Conservation (phyloP, 768 basidiomycete species). For the Phylloporus arenicola region DNA sequence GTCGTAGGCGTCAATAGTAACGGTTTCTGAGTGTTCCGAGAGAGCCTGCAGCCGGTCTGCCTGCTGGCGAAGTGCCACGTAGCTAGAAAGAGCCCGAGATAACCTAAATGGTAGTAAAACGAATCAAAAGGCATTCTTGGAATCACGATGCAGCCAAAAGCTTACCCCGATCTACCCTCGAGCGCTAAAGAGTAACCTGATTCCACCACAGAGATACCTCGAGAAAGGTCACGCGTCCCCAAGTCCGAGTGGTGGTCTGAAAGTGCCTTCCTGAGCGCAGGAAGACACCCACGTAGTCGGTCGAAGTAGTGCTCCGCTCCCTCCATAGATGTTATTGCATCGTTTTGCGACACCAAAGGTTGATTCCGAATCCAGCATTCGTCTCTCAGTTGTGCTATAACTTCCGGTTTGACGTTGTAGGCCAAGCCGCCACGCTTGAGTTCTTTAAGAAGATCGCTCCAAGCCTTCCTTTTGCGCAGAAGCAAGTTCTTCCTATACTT, state of each 20-base stretch:
- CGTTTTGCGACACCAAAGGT: constrained; percentile 32
- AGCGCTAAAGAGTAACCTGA: constrained; percentile 69
- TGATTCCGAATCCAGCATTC: constrained; percentile 65
- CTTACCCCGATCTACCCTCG: constrained; percentile 59
- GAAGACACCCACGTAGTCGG: constrained; percentile 59
- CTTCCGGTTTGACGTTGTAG: constrained; percentile 62
- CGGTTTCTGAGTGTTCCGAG: constrained; percentile 16
- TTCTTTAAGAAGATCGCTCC: constrained; percentile 87
- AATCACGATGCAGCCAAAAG: constrained; percentile 6
- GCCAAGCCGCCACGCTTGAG: constrained; percentile 76
- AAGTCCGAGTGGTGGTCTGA: constrained; percentile 75
- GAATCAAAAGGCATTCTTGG: neutral
- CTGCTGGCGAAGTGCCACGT: constrained; percentile 11
- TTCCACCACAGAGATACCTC: constrained; percentile 74
- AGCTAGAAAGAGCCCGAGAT: constrained; percentile 15
- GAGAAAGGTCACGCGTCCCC: constrained; percentile 79
- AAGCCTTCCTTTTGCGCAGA: constrained; percentile 82
- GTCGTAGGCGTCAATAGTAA: constrained; percentile 11
- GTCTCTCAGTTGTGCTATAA: constrained; percentile 51
- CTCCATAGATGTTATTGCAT: constrained; percentile 23
- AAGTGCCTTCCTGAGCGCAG: constrained; percentile 56
- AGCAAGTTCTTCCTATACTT: constrained; percentile 70
- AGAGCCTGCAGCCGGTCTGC: constrained; percentile 18
- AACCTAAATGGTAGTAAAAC: constrained; percentile 7
- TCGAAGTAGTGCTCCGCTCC: constrained; percentile 60